phyloP scores from a whole-genome alignment of 495 filamentous ascomycete species.

The Aspergillus hancockii region DNA sequence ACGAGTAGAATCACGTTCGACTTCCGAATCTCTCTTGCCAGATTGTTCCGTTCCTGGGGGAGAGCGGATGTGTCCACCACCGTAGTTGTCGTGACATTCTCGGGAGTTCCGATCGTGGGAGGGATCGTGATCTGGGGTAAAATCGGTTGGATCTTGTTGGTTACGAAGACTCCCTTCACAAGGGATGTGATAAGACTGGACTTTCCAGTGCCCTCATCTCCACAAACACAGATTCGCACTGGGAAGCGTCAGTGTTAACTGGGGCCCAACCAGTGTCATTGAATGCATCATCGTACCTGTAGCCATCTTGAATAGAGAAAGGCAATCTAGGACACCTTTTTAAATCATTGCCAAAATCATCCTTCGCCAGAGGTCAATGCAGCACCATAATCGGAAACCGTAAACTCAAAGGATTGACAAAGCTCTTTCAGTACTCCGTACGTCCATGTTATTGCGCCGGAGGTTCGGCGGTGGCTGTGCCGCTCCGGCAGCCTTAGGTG shows the following conservation, averaged over 20 bases:
- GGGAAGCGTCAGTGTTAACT: slow-evolving; percentile 22
- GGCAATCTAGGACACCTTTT: slow-evolving; percentile 8
- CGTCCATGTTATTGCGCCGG: slow-evolving; percentile 14
- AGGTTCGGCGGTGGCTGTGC: slow-evolving; percentile 24
- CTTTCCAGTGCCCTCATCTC: slow-evolving; percentile 77
- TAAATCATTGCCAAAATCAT: slow-evolving; percentile 18
- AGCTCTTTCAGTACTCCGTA: background rate
- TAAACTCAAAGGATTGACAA: background rate
- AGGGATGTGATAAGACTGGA: slow-evolving; percentile 58
- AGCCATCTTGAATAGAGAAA: slow-evolving; percentile 30
- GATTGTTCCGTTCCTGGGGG: slow-evolving; percentile 83
- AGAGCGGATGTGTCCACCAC: slow-evolving; percentile 96
- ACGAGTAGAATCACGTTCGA: slow-evolving; percentile 97
- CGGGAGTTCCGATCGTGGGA: slow-evolving; percentile 81
- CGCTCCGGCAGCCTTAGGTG: slow-evolving; percentile 18
- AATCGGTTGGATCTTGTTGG: slow-evolving; percentile 89
- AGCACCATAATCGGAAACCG: background rate
- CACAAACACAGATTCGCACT: slow-evolving; percentile 96
- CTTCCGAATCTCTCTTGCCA: slow-evolving; percentile 92
- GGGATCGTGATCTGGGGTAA: slow-evolving; percentile 93
- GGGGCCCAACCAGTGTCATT: background rate
- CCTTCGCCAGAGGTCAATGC: background rate
- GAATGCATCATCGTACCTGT: slow-evolving; percentile 30
- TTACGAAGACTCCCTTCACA: slow-evolving; percentile 93
- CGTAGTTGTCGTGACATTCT: slow-evolving; percentile 92